Conservation (phyloP, 164 flowering plant genomes). For the Saururus chinensis region DNA sequence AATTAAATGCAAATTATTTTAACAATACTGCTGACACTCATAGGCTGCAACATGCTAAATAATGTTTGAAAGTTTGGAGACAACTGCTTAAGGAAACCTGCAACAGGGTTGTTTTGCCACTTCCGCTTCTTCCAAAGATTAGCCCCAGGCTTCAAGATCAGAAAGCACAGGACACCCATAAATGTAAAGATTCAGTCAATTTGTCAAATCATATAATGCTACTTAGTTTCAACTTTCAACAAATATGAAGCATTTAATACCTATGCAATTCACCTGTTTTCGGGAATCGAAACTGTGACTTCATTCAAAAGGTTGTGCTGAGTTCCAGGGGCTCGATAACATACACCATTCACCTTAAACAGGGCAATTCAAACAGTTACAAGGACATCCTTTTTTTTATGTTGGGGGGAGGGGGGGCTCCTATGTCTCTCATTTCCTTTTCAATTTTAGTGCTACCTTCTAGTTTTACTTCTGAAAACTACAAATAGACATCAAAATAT, state of each 20-base stretch:
- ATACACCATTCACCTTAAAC: slow-evolving; percentile 55
- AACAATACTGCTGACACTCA: neutral
- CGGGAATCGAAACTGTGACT: slow-evolving; percentile 60
- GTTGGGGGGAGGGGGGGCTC: no score
- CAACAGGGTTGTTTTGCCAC: slow-evolving; percentile 97
- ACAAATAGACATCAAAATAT: no score
- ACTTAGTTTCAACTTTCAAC: neutral
- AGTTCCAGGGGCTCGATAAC: slow-evolving; percentile 82
- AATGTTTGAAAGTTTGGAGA: no score
- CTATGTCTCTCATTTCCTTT: neutral
- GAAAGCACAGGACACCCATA: neutral
- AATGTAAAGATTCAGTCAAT: neutral
- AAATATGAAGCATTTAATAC: neutral
- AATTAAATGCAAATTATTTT: neutral
- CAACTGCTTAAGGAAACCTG: slow-evolving; percentile 40
- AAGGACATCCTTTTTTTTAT: neutral
- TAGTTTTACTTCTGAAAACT: neutral
- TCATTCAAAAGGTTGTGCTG: slow-evolving; percentile 57
- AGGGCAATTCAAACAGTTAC: slow-evolving; percentile 3
- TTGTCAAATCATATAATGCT: neutral
- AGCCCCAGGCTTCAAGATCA: slow-evolving; percentile 69
- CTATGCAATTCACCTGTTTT: slow-evolving; percentile 49
- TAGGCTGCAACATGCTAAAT: neutral
- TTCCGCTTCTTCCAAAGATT: slow-evolving; percentile 95
- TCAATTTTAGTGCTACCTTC: neutral